Conservation (phyloP, 2,329 filamentous ascomycete species). For the Tolypocladium tundrense region DNA sequence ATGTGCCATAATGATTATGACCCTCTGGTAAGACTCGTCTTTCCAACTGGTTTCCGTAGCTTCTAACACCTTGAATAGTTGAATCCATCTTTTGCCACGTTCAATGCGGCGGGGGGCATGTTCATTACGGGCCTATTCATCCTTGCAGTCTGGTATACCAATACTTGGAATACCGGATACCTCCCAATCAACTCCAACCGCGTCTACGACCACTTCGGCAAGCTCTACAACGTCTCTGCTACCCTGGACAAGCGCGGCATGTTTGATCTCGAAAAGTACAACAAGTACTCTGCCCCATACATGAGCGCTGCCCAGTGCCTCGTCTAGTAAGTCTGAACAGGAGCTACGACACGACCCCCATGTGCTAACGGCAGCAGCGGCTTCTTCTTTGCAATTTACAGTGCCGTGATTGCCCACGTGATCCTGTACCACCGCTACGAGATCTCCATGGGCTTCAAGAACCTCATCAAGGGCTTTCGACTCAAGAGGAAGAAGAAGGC, state of each 20-base stretch:
- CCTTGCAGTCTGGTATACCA: constrained; percentile 20
- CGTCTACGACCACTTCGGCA: constrained; percentile 27
- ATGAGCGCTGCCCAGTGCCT: constrained; percentile 24
- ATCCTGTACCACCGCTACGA: constrained; percentile 28
- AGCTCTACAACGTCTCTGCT: constrained; percentile 24
- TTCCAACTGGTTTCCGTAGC: neutral
- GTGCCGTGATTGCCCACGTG: constrained; percentile 27
- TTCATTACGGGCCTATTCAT: constrained; percentile 17
- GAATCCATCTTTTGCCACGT: constrained; percentile 24
- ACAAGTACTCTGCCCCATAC: constrained; percentile 30
- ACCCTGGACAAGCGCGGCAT: constrained; percentile 22
- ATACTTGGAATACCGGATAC: constrained; percentile 24
- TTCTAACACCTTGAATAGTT: constrained; percentile 6
- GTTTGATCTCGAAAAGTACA: constrained; percentile 27
- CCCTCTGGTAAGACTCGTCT: constrained; percentile 15
- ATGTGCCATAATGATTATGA: constrained; percentile 10
- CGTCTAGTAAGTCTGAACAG: constrained; percentile 13
- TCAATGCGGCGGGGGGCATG: constrained; percentile 22
- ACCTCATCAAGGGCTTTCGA: constrained; percentile 16
- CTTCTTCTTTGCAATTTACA: constrained; percentile 31
- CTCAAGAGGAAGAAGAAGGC: constrained; percentile 14
- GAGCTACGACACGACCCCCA: neutral
- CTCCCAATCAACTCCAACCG: constrained; percentile 30
- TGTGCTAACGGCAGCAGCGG: constrained; percentile 6
- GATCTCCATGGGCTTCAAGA: constrained; percentile 24